phyloP scores from a whole-genome alignment of 257 asterid genomes.

The Jacaranda mimosifolia region DNA sequence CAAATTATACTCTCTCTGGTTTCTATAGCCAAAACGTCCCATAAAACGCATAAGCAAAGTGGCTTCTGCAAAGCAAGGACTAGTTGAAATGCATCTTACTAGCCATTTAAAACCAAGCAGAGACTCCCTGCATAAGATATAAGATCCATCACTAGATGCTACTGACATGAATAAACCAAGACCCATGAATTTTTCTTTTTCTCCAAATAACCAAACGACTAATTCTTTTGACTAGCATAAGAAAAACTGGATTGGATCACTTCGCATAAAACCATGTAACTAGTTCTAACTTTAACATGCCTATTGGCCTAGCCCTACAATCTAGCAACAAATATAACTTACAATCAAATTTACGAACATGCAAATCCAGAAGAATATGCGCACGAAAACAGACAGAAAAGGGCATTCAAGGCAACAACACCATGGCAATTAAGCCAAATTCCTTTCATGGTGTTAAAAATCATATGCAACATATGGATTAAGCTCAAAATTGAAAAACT shows the following conservation, averaged over 20 bases:
- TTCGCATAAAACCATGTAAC: not conserved
- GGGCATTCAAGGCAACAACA: not conserved
- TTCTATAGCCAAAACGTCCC: slow-evolving; percentile 28
- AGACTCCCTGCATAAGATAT: slow-evolving; percentile 48
- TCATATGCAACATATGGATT: not conserved
- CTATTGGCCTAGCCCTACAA: not conserved
- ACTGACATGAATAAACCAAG: not conserved
- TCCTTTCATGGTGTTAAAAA: not conserved
- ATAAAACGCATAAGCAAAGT: slow-evolving; percentile 24
- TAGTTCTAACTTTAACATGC: not conserved
- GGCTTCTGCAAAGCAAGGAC: slow-evolving; percentile 21
- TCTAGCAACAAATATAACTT: not conserved
- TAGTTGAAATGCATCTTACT: slow-evolving; percentile 28
- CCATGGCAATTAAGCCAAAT: not conserved
- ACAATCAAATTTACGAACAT: not conserved
- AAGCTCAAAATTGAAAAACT: slow-evolving; percentile 21
- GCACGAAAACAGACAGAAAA: not conserved
- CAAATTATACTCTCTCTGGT: slow-evolving; percentile 32
- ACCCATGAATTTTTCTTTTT: not conserved
- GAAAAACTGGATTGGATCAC: not conserved
- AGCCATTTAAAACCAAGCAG: slow-evolving; percentile 35
- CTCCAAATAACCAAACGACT: not conserved
- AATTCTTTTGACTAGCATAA: slow-evolving; percentile 1
- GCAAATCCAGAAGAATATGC: not conserved
- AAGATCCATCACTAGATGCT: slow-evolving; percentile 28